Base-by-base conservation (phyloP, 176 grass and related monocot genomes). In the Rhynchospora tenuis region DNA sequence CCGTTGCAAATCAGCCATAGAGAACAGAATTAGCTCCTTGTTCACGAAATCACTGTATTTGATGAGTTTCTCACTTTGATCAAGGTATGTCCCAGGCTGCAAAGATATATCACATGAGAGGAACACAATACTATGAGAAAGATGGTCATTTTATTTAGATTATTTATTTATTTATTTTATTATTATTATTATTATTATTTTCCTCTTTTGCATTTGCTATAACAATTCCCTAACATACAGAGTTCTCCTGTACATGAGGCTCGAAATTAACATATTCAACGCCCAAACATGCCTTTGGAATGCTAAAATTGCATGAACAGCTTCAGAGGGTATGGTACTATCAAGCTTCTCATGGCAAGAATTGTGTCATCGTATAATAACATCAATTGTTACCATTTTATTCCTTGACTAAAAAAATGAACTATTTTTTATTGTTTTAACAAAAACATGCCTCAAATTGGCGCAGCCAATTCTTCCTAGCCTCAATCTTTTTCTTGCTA, bases 21-120 rank as follows among this genome's bases (percentile, higher is more conserved):
- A 98, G 78, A 94, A 98, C 3, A 94, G 86, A 43, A 98, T 94
- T 43, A 98, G 56, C 84, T 98, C 95, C 85, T 91, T 94, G 89
- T 98, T 94, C 86, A 98, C 91, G 78, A 98, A 98, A 81, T 98
- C 90, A 17, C 92, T 88, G 62, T 98, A 98, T 68, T 91, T 98
- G 43, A 98, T 91, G 19, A 9, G 14, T 29, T 85, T 86, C 48
- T 91, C 81, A 0, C 13, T 16, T 78, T 88, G 89, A 87, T 98
- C 92, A 45, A 98, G 89, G 23, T 89, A 87, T 23, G 89, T 98
- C 6, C 92, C 95, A 77, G 89, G 87, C 92, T 97, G 87, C 29
- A 47, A 56, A 16, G 20, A 56, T n/a, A 83, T 52, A 80, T 80
- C 10, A 74, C 45, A 1, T 2, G 48, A 14, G 9, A 23, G 19